Evolutionary conservation across 768 basidiomycete genomes (phyloP), one percentile per base, ranked within the genome.

Genomic region (Psilocybe cubensis): DNA sequence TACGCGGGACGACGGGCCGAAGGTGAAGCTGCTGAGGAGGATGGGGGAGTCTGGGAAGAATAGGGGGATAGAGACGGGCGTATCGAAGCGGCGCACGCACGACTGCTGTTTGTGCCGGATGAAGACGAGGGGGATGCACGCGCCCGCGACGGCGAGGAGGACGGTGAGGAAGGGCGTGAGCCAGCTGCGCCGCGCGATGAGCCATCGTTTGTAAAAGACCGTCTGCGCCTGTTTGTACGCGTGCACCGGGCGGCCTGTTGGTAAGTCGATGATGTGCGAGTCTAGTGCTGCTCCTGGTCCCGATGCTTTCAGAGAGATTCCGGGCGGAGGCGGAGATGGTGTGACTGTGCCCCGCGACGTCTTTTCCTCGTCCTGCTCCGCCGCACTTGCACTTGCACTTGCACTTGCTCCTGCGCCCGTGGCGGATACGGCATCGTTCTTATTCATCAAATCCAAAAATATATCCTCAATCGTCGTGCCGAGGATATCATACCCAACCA

Each of bases 391-490:
- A n/a, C n/a, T n/a, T n/a, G n/a, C n/a, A n/a, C n/a, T n/a, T n/a
- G n/a, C n/a, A n/a, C n/a, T n/a, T n/a, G n/a, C n/a, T n/a, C n/a
- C n/a, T n/a, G n/a, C n/a, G n/a, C n/a, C n/a, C n/a, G n/a, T n/a
- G n/a, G n/a, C n/a, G n/a, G n/a, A n/a, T n/a, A 5, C 46, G 3
- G 35, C 31, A 20, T 76, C 71, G 21, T 80, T 72, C n/a, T 79
- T 75, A 44, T 71, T 71, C 88, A 92, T 91, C 20, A 94, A 71
- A 43, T 82, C 79, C 21, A 94, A 77, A 74, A 94, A 93, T 44
- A 94, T 89, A 56, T 92, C 89, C 68, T 94, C 91, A 38, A 94
- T 87, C 7, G 89, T 84, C 0, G 90, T 87, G 7, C 88, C 86
- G 21, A 88, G 71, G 23, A 91, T 78, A 54, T 91, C 87, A 64